Evolutionary conservation across 1,284 basidiomycete genomes (phyloP), one percentile per base, ranked within the genome.

Genomic region (Prillingera fragicola): DNA sequence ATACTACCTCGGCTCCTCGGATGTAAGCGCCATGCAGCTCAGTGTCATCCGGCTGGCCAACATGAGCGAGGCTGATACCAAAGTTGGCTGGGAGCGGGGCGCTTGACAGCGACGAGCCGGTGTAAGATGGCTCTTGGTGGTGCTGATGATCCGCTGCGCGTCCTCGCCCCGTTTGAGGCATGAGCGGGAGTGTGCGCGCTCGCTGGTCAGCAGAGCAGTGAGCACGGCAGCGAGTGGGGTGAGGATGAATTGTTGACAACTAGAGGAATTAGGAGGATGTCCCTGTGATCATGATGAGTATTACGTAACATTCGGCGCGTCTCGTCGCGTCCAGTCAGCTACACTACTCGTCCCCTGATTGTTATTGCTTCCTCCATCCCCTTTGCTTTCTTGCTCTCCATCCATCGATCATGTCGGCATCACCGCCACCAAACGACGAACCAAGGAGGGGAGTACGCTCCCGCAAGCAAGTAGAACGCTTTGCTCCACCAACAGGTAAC

Each of bases 361-460:
- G 40, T 45, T 44, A 24, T 42, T 45, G 22, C 29, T 17, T n/a
- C 32, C 49, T 33, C 17, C 19, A 36, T 26, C 38, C 18, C 26
- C 49, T 39, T 22, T 32, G 34, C 17, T 13, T 22, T 24, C 31
- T 17, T 44, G 33, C 18, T 14, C 41, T 24, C 29, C 44, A 37
- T 32, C 33, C 31, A 29, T 24, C 33, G 31, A 21, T 22, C 42
- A 60, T 59, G 59, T 57, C 55, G n/a, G n/a, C 17, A 41, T 49
- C 24, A 27, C 56, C 15, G 35, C 38, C 13, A 38, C 27, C 6
- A 18, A 48, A 48, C 12, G 50, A 48, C 25, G 57, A 66, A 39
- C 65, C 65, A 12, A 48, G 67, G 34, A 49, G 65, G 48, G 64
- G 65, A 8, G 50, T 56, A 12, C 54, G 67, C 39, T 52, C 40